Percentiles rank a stretch among this genome's conserved stretches.
phyloP scores from a whole-genome alignment of 129 eudicot genomes.

The Saposhnikovia divaricata region DNA sequence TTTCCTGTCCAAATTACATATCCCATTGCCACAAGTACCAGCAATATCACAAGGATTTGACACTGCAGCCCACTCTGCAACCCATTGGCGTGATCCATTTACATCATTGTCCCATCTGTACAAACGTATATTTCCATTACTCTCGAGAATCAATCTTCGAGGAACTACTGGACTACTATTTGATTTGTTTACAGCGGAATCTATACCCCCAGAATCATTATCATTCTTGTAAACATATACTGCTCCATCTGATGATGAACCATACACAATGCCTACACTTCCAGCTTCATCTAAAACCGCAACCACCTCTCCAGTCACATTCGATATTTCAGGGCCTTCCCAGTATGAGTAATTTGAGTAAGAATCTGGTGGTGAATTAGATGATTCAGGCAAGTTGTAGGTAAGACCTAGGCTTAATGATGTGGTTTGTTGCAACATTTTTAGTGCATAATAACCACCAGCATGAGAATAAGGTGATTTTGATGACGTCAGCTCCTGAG shows the following conservation, averaged over 20 bases:
- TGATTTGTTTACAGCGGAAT: constrained; percentile 39
- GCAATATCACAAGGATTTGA: constrained; percentile 92
- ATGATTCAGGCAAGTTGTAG: constrained; percentile 54
- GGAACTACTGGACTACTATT: constrained; percentile 34
- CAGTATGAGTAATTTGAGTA: constrained; percentile 68
- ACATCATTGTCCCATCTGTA: constrained; percentile 83
- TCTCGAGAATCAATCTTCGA: constrained; percentile 62
- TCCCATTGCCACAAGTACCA: constrained; percentile 83
- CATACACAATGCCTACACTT: constrained; percentile 78
- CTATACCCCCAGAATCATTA: constrained; percentile 48
- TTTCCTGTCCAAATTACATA: constrained; percentile 54
- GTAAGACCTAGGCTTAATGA: constrained; percentile 68
- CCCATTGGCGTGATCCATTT: constrained; percentile 90
- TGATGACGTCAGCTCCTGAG: constrained; percentile 65
- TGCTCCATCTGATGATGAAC: constrained; percentile 59
- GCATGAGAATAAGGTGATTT: constrained; percentile 43
- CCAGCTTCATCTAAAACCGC: constrained; percentile 80
- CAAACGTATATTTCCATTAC: constrained; percentile 66
- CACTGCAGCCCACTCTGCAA: constrained; percentile 93
- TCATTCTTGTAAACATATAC: constrained; percentile 81
- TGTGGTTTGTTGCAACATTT: constrained; percentile 82
- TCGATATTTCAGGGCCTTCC: constrained; percentile 81
- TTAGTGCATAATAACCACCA: constrained; percentile 76
- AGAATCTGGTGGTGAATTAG: constrained; percentile 30
- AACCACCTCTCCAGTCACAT: constrained; percentile 79